Evolutionary conservation across 345 rosid species (phyloP).

Genomic region (Citrus medica): DNA sequence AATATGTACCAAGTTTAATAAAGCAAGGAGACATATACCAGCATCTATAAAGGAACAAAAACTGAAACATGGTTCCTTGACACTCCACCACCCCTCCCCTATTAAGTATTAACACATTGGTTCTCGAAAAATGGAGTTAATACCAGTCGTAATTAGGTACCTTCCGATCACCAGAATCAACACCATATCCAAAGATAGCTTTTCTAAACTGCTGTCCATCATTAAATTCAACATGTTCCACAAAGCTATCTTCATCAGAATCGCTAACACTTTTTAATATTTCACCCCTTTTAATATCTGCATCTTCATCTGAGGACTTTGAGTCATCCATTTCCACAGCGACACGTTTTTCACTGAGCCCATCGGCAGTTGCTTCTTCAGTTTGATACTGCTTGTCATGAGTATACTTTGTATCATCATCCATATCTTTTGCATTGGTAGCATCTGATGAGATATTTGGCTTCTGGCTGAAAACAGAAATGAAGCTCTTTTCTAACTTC

Average conservation of each 20-base stretch:
- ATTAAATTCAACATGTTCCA: slow-evolving; percentile 52
- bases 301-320: slow-evolving; percentile 40
- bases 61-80: neutral
- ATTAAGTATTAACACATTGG: too few species aligned
- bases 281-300: slow-evolving; percentile 17
- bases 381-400: slow-evolving; percentile 24
- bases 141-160: slow-evolving; percentile 19
- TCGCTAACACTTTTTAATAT: slow-evolving; percentile 14
- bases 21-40: neutral
- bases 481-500: slow-evolving; percentile 69
- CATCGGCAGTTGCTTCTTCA: slow-evolving; percentile 29
- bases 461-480: slow-evolving; percentile 57
- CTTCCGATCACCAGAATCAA: slow-evolving; percentile 33
- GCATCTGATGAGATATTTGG: slow-evolving; percentile 29
- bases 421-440: slow-evolving; percentile 30
- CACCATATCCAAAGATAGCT: slow-evolving; percentile 54
- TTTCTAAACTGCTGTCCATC: slow-evolving; percentile 78
- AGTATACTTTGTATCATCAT: slow-evolving; percentile 20
- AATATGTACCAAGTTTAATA: neutral
- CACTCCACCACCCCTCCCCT: neutral
- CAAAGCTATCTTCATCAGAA: slow-evolving; percentile 28
- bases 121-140: too few species aligned
- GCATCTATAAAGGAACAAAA: neutral
- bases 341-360: slow-evolving; percentile 27
- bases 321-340: slow-evolving; percentile 36